Percentiles rank a stretch among this genome's conserved stretches.
Conservation (phyloP, 805 yeast genomes). For the Zygosaccharomyces kombuchaensis region DNA sequence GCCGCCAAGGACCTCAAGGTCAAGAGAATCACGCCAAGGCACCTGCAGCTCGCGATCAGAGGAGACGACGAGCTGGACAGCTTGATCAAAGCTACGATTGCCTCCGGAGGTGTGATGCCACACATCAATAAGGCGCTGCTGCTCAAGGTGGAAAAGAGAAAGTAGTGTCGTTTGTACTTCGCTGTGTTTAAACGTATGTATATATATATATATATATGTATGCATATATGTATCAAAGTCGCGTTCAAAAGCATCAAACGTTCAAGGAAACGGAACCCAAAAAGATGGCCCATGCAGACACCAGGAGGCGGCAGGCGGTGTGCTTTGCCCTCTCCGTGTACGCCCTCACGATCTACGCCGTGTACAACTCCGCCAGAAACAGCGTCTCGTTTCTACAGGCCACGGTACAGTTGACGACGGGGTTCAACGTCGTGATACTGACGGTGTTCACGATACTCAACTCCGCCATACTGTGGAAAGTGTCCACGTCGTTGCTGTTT, state of each 20-base stretch:
- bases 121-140: constrained; percentile 81
- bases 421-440: constrained; percentile 41
- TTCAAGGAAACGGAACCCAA: not conserved
- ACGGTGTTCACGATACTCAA: constrained; percentile 43
- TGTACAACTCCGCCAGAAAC: constrained; percentile 23
- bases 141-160: constrained; percentile 56
- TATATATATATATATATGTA: not conserved
- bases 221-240: not conserved
- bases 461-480: constrained; percentile 40
- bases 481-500: constrained; percentile 53
- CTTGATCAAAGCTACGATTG: constrained; percentile 90
- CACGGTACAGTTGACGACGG: constrained; percentile 48
- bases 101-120: constrained; percentile 97
- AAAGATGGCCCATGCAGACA: constrained; percentile 11
- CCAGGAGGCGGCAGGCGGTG: constrained; percentile 17
- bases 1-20: constrained; percentile 95
- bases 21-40: constrained; percentile 97
- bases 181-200: not conserved
- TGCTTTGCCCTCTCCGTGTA: constrained; percentile 18
- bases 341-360: constrained; percentile 19
- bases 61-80: constrained; percentile 97
- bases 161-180: constrained; percentile 5
- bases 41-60: constrained; percentile 92
- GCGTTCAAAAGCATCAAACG: constrained; percentile 1
- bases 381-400: constrained; percentile 38